Conservation (phyloP, 192 early-diverging fungal genomes). For the Geosiphon pyriformis region DNA sequence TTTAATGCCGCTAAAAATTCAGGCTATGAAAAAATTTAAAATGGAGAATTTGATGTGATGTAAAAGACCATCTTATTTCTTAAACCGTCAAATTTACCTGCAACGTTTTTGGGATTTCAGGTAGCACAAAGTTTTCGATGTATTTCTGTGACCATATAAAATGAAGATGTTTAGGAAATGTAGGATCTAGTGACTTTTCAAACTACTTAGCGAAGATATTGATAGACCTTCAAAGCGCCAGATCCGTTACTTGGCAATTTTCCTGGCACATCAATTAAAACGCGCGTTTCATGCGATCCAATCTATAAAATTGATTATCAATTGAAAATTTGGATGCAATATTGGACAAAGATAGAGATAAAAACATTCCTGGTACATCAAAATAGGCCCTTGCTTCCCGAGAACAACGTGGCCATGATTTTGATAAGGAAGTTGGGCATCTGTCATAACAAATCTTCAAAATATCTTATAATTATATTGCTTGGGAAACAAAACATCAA, state of each 20-base stretch:
- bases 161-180: no score
- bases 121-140: conserved; percentile 54
- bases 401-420: conserved; percentile 91
- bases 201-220: no score
- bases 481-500: neutral
- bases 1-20: conserved; percentile 64
- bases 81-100: conserved; percentile 26
- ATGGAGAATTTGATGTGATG: conserved; percentile 27
- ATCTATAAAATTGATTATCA: no score
- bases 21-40: conserved; percentile 9
- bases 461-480: neutral
- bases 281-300: conserved; percentile 76
- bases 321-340: no score
- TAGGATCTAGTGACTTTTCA: no score
- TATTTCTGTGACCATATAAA: conserved; percentile 59
- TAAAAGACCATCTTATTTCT: conserved; percentile 3
- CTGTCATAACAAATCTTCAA: conserved; percentile 59
- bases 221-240: conserved; percentile 47
- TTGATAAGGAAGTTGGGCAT: conserved; percentile 69
- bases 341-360: no score
- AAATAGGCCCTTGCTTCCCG: conserved; percentile 77
- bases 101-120: conserved; percentile 64
- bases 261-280: conserved; percentile 91
- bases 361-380: conserved; percentile 78
- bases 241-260: conserved; percentile 63